A percentile compares a stretch with the other conserved stretches of the same genome.
These are phyloP conservation scores for Dioszegia aurantiaca DNA, from an alignment of 768 basidiomycete species.

Conservation along the genomic window DNA sequence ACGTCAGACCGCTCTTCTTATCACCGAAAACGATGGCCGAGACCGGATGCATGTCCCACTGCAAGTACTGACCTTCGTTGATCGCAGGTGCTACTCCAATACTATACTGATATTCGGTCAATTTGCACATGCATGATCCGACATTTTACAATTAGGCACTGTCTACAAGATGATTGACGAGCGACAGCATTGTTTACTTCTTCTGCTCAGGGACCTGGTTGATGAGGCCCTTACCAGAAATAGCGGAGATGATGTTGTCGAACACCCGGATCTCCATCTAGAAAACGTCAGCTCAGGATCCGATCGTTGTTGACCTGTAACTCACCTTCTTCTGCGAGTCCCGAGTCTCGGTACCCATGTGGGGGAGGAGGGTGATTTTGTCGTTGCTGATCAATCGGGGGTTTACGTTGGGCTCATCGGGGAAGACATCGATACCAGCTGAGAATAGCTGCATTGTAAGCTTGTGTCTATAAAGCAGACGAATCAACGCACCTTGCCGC, in stretches of 20 bases:
- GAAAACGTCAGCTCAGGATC: constrained; percentile 9
- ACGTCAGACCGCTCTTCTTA: too few relatives aligned
- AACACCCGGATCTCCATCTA: constrained; percentile 43
- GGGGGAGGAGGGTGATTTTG: constrained; percentile 80
- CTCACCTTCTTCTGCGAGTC: constrained; percentile 44
- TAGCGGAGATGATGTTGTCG: constrained; percentile 41
- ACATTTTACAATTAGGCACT: too few relatives aligned
- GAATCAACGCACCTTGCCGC: constrained; percentile 72
- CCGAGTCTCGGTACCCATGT: constrained; percentile 64
- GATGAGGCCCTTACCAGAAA: constrained; percentile 41
- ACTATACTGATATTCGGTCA: neutral
- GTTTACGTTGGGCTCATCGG: constrained; percentile 81
- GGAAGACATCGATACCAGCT: constrained; percentile 80
- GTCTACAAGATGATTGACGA: too few relatives aligned
- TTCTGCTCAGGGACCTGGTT: constrained; percentile 47
- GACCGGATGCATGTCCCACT: too few relatives aligned
- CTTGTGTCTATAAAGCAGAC: too few relatives aligned
- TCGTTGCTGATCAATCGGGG: constrained; percentile 75
- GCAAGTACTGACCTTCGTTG: too few relatives aligned
- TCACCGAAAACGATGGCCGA: too few relatives aligned
- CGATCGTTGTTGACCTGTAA: neutral
- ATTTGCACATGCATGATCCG: neutral
- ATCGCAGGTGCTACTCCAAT: too few relatives aligned
- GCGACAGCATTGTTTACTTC: neutral
- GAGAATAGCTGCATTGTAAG: constrained; percentile 61